Base-by-base conservation (phyloP, 2,329 filamentous ascomycete species). In the Cercospora sp. region DNA sequence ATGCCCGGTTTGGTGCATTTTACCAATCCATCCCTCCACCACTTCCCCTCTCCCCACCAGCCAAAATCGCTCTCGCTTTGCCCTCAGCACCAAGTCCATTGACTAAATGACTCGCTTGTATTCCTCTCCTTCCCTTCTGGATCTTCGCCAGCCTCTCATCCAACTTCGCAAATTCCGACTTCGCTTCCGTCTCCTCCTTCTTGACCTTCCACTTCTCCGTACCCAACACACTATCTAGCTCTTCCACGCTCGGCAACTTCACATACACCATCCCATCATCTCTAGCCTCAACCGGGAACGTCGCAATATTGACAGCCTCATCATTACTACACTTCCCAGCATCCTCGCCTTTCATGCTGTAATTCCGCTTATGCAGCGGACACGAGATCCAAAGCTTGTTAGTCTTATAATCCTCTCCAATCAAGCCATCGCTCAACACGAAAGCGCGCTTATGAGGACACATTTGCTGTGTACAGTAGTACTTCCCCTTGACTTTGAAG, bases 391-490 rank as follows among this genome's bases (percentile, higher is more conserved):
- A 97, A n/a, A 93, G 89, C 68, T 89, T 89, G 69, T 87, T 82
- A 63, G 78, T 84, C 55, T 83, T 79, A 68, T 78, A 69, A 69
- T 88, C 86, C 71, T 92, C 90, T 48, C 94, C 93, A 58, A 97
- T 86, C 8, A 97, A 82, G 1, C 93, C 92, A 77, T 97, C 94
- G 0, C 90, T 91, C 28, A 97, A 87, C n/a, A 94, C 90, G 75
- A 97, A 97, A 0, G 93, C 90, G 10, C 93, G 90, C 81, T 94
- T 95, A 82, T 97, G 93, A 9, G 93, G 93, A 78, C 93, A 97
- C 93, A 97, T 97, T 78, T 97, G 92, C 81, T 97, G 93, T 13
- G 91, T 91, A 67, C 91, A 91, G 79, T 94, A 94, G 84, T 90
- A 96, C 64, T 86, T 87, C 20, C 92, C 93, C 64, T 88, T 87